Base-by-base conservation (phyloP, 176 grass and related monocot genomes). In the Pharus latifolius region DNA sequence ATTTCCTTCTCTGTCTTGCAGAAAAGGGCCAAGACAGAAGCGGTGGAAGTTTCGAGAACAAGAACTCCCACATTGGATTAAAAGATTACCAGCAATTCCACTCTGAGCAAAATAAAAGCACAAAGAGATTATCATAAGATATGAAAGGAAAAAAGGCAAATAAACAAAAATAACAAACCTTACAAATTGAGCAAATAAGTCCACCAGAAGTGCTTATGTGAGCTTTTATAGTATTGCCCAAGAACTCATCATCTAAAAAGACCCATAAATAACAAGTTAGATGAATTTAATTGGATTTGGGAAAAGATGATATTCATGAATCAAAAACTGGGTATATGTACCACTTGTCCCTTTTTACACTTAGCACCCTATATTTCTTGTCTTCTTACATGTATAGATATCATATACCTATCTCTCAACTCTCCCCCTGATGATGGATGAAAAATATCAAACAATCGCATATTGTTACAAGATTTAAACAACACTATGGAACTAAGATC, bases 141-240 rank as follows among this genome's bases (percentile, higher is more conserved):
- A 17, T n/a, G 35, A 24, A 33, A 50, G 4, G 30, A 1, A n/a
- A 19, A 69, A 20, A 34, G 31, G 20, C 25, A 37, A 18, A 27
- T 26, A 44, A 58, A 13, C 6, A 27, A 49, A 10, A 16, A 3
- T 2, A 42, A 1, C 56, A 57, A 46, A 91, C 88, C 88, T 79
- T 47, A 37, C 88, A 91, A 63, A 91, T 63, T n/a, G 9, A 42
- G 46, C 88, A 91, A 56, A 76, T 65, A 26, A 80, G 76, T 49
- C 84, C 80, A 64, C 3, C 20, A 30, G 40, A 75, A 62, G 27
- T 9, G 57, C 9, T 32, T 56, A 72, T 63, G 34, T 30, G 51
- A 77, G 67, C 64, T 35, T 75, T 73, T 40, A 57, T 7, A 81
- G 55, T 69, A 60, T 69, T 63, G 16, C 60, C 67, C 51, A 78